Conservation (phyloP, 78 protist species). For the Polysphondylium violaceum region DNA sequence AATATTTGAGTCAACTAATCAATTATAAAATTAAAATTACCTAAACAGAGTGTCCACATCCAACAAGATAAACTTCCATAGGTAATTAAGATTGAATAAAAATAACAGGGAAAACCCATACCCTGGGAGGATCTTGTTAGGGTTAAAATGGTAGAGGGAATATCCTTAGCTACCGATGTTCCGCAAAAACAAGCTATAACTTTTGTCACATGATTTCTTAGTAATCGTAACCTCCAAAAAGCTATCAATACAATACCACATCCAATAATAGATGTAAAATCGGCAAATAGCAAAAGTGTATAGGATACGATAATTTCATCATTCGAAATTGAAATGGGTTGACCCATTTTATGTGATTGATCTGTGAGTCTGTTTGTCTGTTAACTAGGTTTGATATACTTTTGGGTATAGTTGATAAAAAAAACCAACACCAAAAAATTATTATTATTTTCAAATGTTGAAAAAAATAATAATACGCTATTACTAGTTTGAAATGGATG, state of each 20-base stretch:
- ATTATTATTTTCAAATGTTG: neutral
- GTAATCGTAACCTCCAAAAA: conserved; percentile 54
- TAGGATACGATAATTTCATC: conserved; percentile 1
- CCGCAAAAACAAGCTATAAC: conserved; percentile 63
- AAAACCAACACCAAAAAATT: too few relatives aligned
- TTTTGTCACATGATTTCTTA: conserved; percentile 60
- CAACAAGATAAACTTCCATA: conserved; percentile 66
- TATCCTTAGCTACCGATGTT: conserved; percentile 51
- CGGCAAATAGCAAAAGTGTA: conserved; percentile 48
- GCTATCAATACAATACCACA: conserved; percentile 17
- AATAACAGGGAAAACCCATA: conserved; percentile 38
- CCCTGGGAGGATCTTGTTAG: neutral
- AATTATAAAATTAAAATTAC: neutral
- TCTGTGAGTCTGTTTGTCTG: too few relatives aligned
- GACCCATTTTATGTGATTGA: too few relatives aligned
- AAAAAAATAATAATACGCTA: neutral
- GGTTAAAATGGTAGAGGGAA: conserved; percentile 14
- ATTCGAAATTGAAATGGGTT: too few relatives aligned
- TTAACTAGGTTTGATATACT: too few relatives aligned
- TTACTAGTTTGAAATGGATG: too few relatives aligned
- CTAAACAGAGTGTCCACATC: conserved; percentile 71
- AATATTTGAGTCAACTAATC: neutral
- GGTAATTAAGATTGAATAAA: conserved; percentile 46
- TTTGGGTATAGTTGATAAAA: too few relatives aligned
- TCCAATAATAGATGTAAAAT: conserved; percentile 55